A percentile compares a stretch with the other conserved stretches of the same genome.
Conservation (phyloP, 192 early-diverging fungal species). For the Umbelopsis ramanniana region DNA sequence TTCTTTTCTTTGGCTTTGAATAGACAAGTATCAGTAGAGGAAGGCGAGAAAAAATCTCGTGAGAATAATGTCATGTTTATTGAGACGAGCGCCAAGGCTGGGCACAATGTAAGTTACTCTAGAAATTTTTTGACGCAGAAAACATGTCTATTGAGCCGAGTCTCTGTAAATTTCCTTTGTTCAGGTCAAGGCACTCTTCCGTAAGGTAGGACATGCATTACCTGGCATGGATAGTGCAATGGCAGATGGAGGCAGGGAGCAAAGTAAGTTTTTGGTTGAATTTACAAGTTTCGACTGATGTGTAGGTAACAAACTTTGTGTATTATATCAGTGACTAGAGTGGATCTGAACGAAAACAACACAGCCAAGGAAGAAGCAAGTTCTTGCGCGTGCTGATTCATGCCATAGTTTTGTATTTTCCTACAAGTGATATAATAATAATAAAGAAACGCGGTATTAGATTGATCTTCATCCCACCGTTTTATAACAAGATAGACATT, state of each 20-base stretch:
- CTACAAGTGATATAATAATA: too few relatives aligned
- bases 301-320: background rate
- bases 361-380: constrained; percentile 25
- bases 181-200: constrained; percentile 95
- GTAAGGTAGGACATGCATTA: constrained; percentile 94
- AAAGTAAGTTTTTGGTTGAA: constrained; percentile 29
- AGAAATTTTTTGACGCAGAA: background rate
- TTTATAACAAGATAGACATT: too few relatives aligned
- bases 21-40: constrained; percentile 93
- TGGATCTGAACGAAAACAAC: constrained; percentile 34
- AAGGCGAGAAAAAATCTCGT: constrained; percentile 96
- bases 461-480: background rate
- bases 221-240: constrained; percentile 79
- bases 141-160: background rate
- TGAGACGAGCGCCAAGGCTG: constrained; percentile 98
- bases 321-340: constrained; percentile 39
- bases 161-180: background rate
- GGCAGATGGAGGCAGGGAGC: constrained; percentile 47
- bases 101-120: constrained; percentile 83
- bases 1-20: background rate
- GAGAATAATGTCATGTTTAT: constrained; percentile 99
- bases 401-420: background rate
- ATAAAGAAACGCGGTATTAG: background rate
- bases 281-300: background rate
- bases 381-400: constrained; percentile 34